Evolutionary conservation across 208 protist genomes (phyloP).

Genomic region (Wallacemonas sp.): DNA sequence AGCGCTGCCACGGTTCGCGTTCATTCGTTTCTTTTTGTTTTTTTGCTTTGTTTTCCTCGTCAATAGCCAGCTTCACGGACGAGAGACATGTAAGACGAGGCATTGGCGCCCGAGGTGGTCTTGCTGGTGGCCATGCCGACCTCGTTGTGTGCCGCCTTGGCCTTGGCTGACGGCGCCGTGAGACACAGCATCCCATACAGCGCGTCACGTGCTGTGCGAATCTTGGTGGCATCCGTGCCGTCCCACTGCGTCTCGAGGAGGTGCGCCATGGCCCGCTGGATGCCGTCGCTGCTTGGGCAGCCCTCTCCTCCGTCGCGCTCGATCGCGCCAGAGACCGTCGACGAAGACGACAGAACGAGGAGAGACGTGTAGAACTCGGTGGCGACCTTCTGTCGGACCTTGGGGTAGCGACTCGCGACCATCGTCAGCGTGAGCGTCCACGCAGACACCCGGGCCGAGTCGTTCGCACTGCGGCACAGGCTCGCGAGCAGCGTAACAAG

Average conservation of each 20-base stretch:
- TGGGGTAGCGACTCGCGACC: slow-evolving; percentile 90
- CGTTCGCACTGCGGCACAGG: slow-evolving; percentile 61
- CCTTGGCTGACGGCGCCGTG: slow-evolving; percentile 22
- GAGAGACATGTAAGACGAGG: slow-evolving; percentile 72
- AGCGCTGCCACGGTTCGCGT: background rate
- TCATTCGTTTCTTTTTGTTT: slow-evolving; percentile 6
- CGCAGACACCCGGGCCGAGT: slow-evolving; percentile 46
- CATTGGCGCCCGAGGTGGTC: slow-evolving; percentile 33
- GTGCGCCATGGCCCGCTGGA: slow-evolving; percentile 51
- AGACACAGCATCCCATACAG: slow-evolving; percentile 79
- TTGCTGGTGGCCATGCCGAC: slow-evolving; percentile 16
- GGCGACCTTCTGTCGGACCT: slow-evolving; percentile 84
- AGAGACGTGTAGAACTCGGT: slow-evolving; percentile 89
- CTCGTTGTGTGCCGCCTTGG: background rate
- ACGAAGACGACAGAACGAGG: slow-evolving; percentile 53
- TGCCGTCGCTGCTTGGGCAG: slow-evolving; percentile 16
- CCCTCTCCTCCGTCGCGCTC: no score
- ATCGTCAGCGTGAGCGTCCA: slow-evolving; percentile 81
- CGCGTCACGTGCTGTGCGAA: slow-evolving; percentile 70
- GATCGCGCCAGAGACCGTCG: no score
- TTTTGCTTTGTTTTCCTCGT: slow-evolving; percentile 11
- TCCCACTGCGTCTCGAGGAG: slow-evolving; percentile 82
- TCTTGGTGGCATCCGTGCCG: slow-evolving; percentile 48
- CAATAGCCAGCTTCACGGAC: slow-evolving; percentile 88
- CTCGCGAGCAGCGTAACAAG: slow-evolving; percentile 67